Percentiles rank a stretch among this genome's conserved stretches.
Evolutionary conservation across 805 yeast genomes (phyloP).

Genomic region (Candida silvatica): DNA sequence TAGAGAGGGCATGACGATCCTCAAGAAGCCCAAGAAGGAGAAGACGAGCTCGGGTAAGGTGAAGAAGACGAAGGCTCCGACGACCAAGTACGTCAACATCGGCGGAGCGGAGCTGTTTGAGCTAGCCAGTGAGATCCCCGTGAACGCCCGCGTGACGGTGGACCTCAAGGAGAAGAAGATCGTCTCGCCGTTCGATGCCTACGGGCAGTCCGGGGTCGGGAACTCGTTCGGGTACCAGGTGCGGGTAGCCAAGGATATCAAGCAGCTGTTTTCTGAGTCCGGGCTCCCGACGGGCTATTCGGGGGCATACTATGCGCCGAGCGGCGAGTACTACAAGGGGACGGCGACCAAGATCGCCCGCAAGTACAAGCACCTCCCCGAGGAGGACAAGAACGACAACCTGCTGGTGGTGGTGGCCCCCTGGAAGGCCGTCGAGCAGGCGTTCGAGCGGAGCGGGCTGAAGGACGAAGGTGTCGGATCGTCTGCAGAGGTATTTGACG

Average conservation of each 20-base stretch:
- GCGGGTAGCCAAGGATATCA: slow-evolving; percentile 53
- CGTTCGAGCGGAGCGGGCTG: slow-evolving; percentile 30
- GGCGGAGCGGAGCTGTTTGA: slow-evolving; percentile 57
- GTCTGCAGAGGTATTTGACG: slow-evolving; percentile 58
- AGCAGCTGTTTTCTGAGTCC: slow-evolving; percentile 63
- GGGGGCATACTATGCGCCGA: slow-evolving; percentile 52
- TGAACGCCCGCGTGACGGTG: slow-evolving; percentile 74
- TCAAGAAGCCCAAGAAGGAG: slow-evolving; percentile 31
- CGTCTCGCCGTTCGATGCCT: slow-evolving; percentile 66
- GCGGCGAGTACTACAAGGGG: slow-evolving; percentile 54
- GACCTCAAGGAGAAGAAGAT: slow-evolving; percentile 52
- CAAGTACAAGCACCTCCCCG: too few relatives aligned
- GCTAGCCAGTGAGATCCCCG: slow-evolving; percentile 58
- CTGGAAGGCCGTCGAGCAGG: slow-evolving; percentile 43
- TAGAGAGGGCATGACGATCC: slow-evolving; percentile 58
- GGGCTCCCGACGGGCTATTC: slow-evolving; percentile 61
- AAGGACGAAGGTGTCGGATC: background rate
- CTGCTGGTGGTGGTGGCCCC: slow-evolving; percentile 54
- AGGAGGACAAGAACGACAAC: background rate
- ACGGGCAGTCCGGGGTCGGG: slow-evolving; percentile 52
- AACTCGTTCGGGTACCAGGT: slow-evolving; percentile 68
- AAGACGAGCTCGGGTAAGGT: slow-evolving; percentile 26
- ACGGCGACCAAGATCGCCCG: background rate
- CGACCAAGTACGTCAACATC: slow-evolving; percentile 69
- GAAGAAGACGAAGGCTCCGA: slow-evolving; percentile 37